Conservation (phyloP, 345 rosid species). For the Heritiera fomes region DNA sequence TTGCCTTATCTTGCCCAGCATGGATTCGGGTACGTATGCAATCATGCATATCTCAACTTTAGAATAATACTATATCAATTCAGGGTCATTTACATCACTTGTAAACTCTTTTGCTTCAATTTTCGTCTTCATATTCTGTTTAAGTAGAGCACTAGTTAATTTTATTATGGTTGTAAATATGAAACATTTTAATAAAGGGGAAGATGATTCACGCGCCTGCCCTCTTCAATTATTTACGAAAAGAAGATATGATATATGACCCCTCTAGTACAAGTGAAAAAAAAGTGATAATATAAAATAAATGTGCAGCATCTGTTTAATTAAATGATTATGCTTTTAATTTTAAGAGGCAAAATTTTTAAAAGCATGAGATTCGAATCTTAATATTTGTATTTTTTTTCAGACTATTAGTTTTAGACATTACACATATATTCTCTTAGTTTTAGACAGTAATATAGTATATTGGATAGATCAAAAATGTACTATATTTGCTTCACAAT, state of each 20-base stretch:
- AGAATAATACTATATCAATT: background rate
- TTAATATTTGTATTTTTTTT: no score
- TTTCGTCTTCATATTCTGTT: background rate
- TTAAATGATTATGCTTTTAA: no score
- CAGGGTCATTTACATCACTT: background rate
- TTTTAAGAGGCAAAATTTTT: no score
- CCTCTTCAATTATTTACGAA: background rate
- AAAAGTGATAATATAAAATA: no score
- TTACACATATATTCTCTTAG: background rate
- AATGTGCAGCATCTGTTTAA: no score
- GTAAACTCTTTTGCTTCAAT: background rate
- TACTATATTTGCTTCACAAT: background rate
- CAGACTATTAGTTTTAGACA: background rate
- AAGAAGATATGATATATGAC: background rate
- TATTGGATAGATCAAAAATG: background rate
- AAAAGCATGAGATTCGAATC: no score
- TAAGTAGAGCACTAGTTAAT: background rate
- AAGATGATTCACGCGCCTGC: background rate
- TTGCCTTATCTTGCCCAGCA: constrained; percentile 33
- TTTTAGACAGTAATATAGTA: background rate
- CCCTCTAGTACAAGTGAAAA: background rate
- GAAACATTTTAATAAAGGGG: background rate
- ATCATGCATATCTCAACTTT: background rate
- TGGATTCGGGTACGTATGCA: constrained; percentile 39
- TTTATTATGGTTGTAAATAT: background rate